phyloP scores from a whole-genome alignment of 202 grass and related monocot genomes.

The Schoenoplectus tabernaemontani region DNA sequence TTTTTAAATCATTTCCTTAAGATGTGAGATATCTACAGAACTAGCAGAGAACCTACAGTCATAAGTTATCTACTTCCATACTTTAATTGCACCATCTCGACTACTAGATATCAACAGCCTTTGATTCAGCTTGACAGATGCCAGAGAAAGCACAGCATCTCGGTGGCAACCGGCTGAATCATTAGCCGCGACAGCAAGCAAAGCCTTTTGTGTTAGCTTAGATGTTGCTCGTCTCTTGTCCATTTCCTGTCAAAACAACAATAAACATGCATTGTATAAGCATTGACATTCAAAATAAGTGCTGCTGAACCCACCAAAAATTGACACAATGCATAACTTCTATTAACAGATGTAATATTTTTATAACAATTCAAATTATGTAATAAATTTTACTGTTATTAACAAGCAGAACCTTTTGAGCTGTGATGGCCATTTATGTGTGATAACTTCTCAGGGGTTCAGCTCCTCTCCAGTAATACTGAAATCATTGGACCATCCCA shows the following conservation, averaged over 20 bases:
- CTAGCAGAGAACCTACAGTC: neutral
- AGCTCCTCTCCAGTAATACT: neutral
- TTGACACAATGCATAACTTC: neutral
- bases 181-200: slow-evolving; percentile 54
- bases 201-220: slow-evolving; percentile 52
- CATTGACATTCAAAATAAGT: neutral
- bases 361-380: neutral
- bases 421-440: neutral
- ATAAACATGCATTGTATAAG: slow-evolving; percentile 1
- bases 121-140: slow-evolving; percentile 78
- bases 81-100: slow-evolving; percentile 86
- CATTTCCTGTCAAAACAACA: slow-evolving; percentile 45
- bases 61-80: slow-evolving; percentile 89
- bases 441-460: too few relatives aligned
- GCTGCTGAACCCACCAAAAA: neutral
- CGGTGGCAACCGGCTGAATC: slow-evolving; percentile 82
- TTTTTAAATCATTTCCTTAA: neutral
- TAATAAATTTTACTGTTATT: neutral
- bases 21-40: neutral
- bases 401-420: neutral
- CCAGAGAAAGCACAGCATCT: slow-evolving; percentile 61
- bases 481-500: too few relatives aligned
- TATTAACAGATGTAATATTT: neutral
- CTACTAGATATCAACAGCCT: slow-evolving; percentile 71
- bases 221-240: slow-evolving; percentile 34